Evolutionary conservation across 148 eudicot genomes (phyloP).

Genomic region (Diospyros kaki): DNA sequence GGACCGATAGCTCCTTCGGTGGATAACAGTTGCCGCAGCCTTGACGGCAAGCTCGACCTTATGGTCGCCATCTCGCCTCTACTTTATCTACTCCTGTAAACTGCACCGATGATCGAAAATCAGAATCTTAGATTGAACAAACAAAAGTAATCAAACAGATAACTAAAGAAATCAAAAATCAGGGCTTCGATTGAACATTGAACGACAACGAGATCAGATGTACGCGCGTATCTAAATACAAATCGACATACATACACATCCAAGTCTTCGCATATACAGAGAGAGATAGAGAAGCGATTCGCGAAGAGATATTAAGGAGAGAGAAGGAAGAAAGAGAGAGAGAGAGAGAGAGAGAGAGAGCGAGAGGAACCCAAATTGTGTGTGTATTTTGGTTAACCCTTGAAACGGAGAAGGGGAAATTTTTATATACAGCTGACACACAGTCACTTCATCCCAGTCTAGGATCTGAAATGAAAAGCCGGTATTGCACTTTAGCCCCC

Average conservation of each 20-base stretch:
- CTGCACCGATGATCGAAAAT: constrained; percentile 16
- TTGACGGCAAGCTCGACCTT: constrained; percentile 90
- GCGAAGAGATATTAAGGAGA: constrained; percentile 16
- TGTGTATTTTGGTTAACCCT: constrained; percentile 6
- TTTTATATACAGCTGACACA: background rate
- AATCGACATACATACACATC: constrained; percentile 20
- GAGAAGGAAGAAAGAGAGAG: constrained; percentile 16
- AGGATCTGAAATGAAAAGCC: background rate
- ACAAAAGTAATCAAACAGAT: background rate
- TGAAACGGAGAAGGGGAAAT: constrained; percentile 6
- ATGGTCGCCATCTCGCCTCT: constrained; percentile 52
- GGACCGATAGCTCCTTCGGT: constrained; percentile 81
- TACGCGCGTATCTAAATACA: background rate
- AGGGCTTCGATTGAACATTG: constrained; percentile 4
- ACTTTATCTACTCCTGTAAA: constrained; percentile 23
- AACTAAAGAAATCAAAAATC: background rate
- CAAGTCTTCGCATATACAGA: constrained; percentile 17
- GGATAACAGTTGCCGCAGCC: constrained; percentile 82
- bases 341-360: too few relatives aligned
- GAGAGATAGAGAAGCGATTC: constrained; percentile 3
- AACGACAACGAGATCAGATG: background rate
- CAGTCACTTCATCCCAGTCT: too few relatives aligned
- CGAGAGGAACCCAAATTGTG: background rate
- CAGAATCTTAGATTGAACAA: constrained; percentile 10
- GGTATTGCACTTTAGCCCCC: background rate